Evolutionary conservation across 768 basidiomycete genomes (phyloP), one percentile per base, ranked within the genome.

Genomic region (Porpolomopsis calyptriformis): DNA sequence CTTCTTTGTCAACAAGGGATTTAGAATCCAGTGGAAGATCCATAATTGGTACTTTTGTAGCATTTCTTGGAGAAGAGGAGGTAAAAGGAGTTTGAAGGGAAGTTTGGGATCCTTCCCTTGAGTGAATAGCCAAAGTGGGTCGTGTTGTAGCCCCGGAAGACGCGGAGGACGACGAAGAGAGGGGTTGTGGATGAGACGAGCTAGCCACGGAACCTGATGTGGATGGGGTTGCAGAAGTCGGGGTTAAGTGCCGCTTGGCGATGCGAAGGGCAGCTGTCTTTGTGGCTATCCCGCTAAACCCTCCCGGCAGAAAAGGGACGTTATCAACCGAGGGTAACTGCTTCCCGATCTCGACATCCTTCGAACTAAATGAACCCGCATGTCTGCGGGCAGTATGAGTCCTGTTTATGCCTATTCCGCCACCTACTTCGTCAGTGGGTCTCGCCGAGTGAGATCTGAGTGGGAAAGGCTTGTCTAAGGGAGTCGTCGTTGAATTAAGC

Each of bases 301-400:
- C 54, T 19, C 70, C 67, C 44, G 68, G 54, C 44, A 60, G 56
- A 25, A 54, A 55, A 31, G 71, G 67, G 6, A 69, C 52, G 11
- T 68, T 62, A 37, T 79, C 74, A 52, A 76, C 76, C n/a, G 81
- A 82, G 6, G 86, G 83, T 41, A 87, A 60, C 45, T 76, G 70
- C 62, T 82, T 88, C 33, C 92, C 92, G 42, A 87, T 80, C 58
- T 94, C 83, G 4, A 94, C 85, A 59, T 96, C 92, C 57, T 89
- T 85, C 20, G 74, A 80, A 50, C 92, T 94, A 66, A 94, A 97
- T 3, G 92, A 94, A n/a, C 92, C 92, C 4, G 87, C 92, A 60
- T 94, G 86, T 29, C 92, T 73, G 36, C 91, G 72, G 19, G 77
- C 73, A 40, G 74, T 80, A 22, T 78, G 78, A 20, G 61, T 63